phyloP scores from a whole-genome alignment of 352 stramenopile genomes.

The Blastocystis sp. region DNA sequence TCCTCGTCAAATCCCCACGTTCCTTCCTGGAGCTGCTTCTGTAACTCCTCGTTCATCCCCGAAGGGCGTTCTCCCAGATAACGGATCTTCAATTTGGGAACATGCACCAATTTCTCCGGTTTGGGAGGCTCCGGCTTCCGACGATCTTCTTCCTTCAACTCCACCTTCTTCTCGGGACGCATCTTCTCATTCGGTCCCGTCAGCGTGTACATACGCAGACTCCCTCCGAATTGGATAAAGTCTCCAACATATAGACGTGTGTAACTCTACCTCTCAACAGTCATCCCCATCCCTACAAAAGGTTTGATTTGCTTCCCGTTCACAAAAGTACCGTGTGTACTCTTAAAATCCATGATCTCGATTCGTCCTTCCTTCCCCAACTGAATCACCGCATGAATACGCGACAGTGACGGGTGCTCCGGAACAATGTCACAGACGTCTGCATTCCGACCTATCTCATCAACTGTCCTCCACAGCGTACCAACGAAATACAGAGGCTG shows the following conservation, averaged over 20 bases:
- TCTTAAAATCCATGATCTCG: conserved; percentile 38
- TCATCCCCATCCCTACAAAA: not conserved
- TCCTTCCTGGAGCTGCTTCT: conserved; percentile 22
- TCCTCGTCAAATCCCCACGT: conserved; percentile 52
- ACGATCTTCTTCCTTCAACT: not conserved
- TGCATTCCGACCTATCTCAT: conserved; percentile 25
- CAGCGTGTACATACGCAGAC: conserved; percentile 38
- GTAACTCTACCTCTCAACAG: conserved; percentile 17
- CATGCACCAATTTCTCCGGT: not conserved
- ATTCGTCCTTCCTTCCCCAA: conserved; percentile 46
- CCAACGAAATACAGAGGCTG: conserved; percentile 49
- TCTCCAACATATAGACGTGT: conserved; percentile 29
- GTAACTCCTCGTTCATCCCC: not conserved
- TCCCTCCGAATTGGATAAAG: conserved; percentile 51
- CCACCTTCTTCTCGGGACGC: conserved; percentile 37
- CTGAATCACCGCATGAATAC: conserved; percentile 54
- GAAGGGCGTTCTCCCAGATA: not conserved
- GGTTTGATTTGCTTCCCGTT: conserved; percentile 43
- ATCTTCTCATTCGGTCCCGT: conserved; percentile 22
- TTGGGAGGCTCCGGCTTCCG: not conserved
- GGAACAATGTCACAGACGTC: conserved; percentile 56
- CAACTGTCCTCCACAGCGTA: not conserved
- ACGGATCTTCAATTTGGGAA: conserved; percentile 30
- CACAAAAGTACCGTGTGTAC: conserved; percentile 54
- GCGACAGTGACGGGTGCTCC: conserved; percentile 51